These are phyloP conservation scores for Kentomonas sorsogonicus DNA, from an alignment of 208 protist genomes.

Conservation along the genomic window DNA sequence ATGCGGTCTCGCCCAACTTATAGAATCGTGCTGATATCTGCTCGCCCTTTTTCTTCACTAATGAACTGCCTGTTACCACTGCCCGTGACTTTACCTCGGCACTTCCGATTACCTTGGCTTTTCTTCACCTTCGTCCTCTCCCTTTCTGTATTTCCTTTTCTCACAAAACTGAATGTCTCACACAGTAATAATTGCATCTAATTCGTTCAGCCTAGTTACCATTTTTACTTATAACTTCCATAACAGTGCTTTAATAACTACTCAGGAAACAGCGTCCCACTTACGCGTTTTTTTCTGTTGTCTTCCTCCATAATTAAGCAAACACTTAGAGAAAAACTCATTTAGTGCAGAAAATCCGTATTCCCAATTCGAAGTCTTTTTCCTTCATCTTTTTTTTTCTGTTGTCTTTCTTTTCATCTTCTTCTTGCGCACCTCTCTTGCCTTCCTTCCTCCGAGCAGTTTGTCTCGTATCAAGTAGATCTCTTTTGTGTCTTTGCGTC, in stretches of 20 bases:
- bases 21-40: too few species aligned
- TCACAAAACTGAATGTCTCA: not conserved
- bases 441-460: not conserved
- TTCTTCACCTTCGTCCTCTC: too few species aligned
- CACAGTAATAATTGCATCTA: not conserved
- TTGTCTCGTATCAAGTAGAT: not conserved
- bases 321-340: constrained; percentile 33
- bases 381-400: too few species aligned
- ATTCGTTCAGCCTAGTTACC: not conserved
- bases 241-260: too few species aligned
- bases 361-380: not conserved
- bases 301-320: constrained; percentile 33
- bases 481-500: not conserved
- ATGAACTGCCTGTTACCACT: not conserved
- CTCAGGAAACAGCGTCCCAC: not conserved
- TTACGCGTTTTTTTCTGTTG: not conserved
- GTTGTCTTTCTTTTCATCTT: not conserved
- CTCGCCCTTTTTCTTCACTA: too few species aligned
- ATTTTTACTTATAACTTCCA: too few species aligned
- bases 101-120: not conserved
- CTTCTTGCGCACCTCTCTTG: not conserved
- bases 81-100: not conserved
- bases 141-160: too few species aligned
- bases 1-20: too few species aligned
- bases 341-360: constrained; percentile 5